Percentiles rank a stretch among this genome's conserved stretches.
Evolutionary conservation across 305 asterid genomes (phyloP).

Genomic region (Fraxinus sp.): DNA sequence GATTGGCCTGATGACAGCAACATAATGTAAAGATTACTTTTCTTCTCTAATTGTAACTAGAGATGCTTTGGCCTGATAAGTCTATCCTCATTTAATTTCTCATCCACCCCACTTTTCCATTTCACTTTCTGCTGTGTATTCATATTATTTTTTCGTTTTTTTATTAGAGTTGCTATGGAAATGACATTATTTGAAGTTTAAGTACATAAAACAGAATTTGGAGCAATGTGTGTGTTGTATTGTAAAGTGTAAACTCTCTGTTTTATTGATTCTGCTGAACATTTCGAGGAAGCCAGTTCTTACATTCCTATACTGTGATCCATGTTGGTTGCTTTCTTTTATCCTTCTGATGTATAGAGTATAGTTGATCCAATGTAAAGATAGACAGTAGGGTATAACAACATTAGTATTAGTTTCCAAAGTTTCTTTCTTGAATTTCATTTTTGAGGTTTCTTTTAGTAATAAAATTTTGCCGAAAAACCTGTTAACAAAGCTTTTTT

Average conservation of each 20-base stretch:
- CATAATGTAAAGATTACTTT: not conserved
- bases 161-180: not conserved
- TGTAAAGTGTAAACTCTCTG: not conserved
- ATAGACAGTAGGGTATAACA: not conserved
- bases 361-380: not conserved
- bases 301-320: not conserved
- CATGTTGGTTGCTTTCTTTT: not conserved
- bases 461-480: too few species aligned
- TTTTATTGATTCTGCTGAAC: not conserved
- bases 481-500: too few species aligned
- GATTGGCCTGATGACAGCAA: not conserved
- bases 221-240: not conserved
- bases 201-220: not conserved
- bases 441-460: too few species aligned
- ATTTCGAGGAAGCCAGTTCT: not conserved
- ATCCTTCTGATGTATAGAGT: not conserved
- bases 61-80: not conserved
- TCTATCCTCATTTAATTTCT: not conserved
- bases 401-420: not conserved
- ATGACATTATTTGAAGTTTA: not conserved
- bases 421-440: not conserved
- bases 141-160: not conserved
- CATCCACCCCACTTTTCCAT: not conserved
- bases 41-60: not conserved
- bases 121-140: not conserved